Evolutionary conservation across 1,284 basidiomycete genomes (phyloP), one percentile per base, ranked within the genome.

Genomic region (Salmacisia buchloeana): DNA sequence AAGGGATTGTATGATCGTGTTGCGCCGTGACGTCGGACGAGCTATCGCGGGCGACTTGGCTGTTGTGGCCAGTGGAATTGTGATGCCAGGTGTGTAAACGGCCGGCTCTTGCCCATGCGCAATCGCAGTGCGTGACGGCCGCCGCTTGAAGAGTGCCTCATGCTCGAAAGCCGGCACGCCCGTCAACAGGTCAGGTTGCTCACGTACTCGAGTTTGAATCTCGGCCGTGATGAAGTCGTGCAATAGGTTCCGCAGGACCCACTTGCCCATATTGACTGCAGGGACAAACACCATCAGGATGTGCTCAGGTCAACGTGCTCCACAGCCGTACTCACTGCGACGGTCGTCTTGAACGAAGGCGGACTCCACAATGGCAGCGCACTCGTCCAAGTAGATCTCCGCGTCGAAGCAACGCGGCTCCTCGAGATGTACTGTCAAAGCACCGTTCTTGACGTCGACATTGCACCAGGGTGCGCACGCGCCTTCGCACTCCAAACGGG

Each of bases 341-440:
- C 87, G 84, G 75, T 97, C 94, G 57, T 93, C 91, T 56, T 83
- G 85, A 68, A 86, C 69, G 15, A 25, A 38, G 36, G 45, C 41
- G 3, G 56, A 43, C 31, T 64, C 61, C 27, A 65, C 54, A 52
- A 67, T 73, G 34, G 58, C 59, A 59, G 65, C 10, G 87, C 86
- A 80, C 64, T 98, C 94, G 78, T 97, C 94, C 2, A 89, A 87
- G 77, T 96, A 97, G 2, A 94, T 87, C 81, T 98, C 96, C 10
- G 91, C 91, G 66, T 97, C 93, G 79, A 97, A 97, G 70, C 89
- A 91, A 56, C 85, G 82, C 3, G 77, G 79, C 71, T 96, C 91
- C 62, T 87, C 90, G 45, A 98, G 77, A 81, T 97, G 92, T 2
- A 98, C 87, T 0, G 88, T 89, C 65, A 99, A 83, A 35, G 91